Conservation (phyloP, 148 eudicot genomes). For the Mesembryanthemum crystallinum region DNA sequence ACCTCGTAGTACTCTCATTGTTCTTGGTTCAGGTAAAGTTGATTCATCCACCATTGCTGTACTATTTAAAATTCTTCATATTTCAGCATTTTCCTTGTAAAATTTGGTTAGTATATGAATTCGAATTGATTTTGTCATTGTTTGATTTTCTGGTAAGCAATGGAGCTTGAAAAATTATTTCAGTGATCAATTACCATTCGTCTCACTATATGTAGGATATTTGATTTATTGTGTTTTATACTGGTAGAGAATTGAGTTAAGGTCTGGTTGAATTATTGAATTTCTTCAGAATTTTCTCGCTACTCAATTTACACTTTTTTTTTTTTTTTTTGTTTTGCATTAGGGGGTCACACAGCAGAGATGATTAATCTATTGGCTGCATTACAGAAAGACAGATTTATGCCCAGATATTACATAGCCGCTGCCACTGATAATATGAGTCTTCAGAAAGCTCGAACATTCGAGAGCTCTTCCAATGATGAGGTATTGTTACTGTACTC, state of each 20-base stretch:
- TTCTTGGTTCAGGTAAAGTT: slow-evolving; percentile 85
- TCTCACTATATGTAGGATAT: too few relatives aligned
- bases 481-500: slow-evolving; percentile 33
- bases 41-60: not conserved
- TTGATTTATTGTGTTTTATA: too few relatives aligned
- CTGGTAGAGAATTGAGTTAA: not conserved
- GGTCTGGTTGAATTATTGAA: not conserved
- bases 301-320: too few relatives aligned
- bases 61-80: not conserved
- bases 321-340: not conserved
- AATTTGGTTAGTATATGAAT: too few relatives aligned
- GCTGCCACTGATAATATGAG: slow-evolving; percentile 96
- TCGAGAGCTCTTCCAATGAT: slow-evolving; percentile 53
- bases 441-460: slow-evolving; percentile 74
- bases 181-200: not conserved
- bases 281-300: not conserved
- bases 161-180: not conserved
- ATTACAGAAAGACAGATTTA: slow-evolving; percentile 57
- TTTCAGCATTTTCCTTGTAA: not conserved
- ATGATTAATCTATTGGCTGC: slow-evolving; percentile 74
- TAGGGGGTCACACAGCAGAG: slow-evolving; percentile 97
- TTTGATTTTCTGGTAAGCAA: too few relatives aligned
- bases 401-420: slow-evolving; percentile 76
- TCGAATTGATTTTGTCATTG: too few relatives aligned
- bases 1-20: slow-evolving; percentile 67